phyloP scores from a whole-genome alignment of 306 rosid genomes.

The Glycine latifolia region DNA sequence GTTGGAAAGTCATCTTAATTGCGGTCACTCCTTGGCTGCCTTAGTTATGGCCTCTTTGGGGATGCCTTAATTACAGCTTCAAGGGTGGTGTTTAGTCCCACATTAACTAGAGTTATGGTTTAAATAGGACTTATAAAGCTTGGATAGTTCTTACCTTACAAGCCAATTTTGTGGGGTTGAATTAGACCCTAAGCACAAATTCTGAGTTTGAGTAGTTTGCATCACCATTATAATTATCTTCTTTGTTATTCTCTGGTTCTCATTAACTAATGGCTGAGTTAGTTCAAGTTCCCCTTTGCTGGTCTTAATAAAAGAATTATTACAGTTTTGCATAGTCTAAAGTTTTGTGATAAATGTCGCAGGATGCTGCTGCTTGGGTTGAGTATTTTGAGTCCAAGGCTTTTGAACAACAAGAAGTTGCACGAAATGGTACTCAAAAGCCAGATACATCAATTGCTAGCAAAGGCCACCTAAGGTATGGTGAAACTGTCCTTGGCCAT shows the following conservation, averaged over 20 bases:
- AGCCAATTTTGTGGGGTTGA: no score
- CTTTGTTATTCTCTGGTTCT: neutral
- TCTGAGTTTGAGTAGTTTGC: neutral
- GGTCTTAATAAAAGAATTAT: neutral
- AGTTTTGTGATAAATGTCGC: constrained; percentile 42
- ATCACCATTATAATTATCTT: neutral
- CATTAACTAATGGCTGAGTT: neutral
- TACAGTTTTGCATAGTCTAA: neutral
- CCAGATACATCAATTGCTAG: constrained; percentile 92
- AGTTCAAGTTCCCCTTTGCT: neutral
- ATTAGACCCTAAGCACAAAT: neutral
- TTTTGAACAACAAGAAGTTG: constrained; percentile 94
- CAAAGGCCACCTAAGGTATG: constrained; percentile 91
- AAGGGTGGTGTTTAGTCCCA: no score
- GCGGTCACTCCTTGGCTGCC: no score
- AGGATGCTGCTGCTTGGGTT: constrained; percentile 99
- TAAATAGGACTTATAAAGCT: no score
- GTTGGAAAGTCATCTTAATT: no score
- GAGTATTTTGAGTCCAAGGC: constrained; percentile 95
- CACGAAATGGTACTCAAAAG: constrained; percentile 83
- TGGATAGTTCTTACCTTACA: no score
- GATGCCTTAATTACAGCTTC: no score
- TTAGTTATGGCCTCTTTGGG: no score
- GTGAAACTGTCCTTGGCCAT: constrained; percentile 28
- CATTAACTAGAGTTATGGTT: no score